These are phyloP conservation scores for Rhodotorula mucilaginosa DNA, from an alignment of 1,284 basidiomycete species.

Conservation along the genomic window DNA sequence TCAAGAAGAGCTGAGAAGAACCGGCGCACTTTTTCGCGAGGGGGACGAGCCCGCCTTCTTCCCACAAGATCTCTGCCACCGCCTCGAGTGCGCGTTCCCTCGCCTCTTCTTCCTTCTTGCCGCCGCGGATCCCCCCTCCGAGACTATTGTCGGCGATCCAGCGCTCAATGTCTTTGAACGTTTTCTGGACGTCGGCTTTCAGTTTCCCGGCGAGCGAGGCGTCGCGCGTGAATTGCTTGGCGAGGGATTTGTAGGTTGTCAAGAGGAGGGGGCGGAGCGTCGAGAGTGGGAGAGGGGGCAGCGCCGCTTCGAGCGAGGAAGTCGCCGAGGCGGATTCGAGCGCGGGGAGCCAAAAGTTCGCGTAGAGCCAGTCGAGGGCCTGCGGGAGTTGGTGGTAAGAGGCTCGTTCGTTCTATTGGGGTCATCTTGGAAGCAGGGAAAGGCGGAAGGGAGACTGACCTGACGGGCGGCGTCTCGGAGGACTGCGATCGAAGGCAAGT, in stretches of 20 bases:
- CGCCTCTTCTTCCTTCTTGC: background rate
- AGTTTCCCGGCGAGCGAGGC: conserved; percentile 58
- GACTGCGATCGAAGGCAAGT: conserved; percentile 78
- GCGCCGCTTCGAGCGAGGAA: conserved; percentile 38
- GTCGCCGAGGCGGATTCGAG: conserved; percentile 47
- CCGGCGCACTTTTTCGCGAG: conserved; percentile 67
- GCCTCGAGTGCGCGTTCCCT: conserved; percentile 58
- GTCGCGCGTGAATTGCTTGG: conserved; percentile 58
- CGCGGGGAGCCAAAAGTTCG: conserved; percentile 67
- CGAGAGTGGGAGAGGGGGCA: conserved; percentile 58
- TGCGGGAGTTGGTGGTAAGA: conserved; percentile 45
- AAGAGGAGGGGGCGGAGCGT: conserved; percentile 50
- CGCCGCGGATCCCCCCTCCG: conserved; percentile 44
- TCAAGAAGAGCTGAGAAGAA: background rate
- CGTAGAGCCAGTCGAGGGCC: conserved; percentile 74
- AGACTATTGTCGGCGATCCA: conserved; percentile 46
- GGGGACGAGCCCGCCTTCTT: conserved; percentile 66
- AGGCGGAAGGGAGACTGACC: conserved; percentile 24
- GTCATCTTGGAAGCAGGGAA: background rate
- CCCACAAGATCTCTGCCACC: conserved; percentile 63
- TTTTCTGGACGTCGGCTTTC: conserved; percentile 23
- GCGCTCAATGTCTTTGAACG: conserved; percentile 67
- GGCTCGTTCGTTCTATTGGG: no score
- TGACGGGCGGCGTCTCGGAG: conserved; percentile 67
- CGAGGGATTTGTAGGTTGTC: conserved; percentile 64